phyloP scores from a whole-genome alignment of 805 yeast species.

The Teunomyces gatunensis region DNA sequence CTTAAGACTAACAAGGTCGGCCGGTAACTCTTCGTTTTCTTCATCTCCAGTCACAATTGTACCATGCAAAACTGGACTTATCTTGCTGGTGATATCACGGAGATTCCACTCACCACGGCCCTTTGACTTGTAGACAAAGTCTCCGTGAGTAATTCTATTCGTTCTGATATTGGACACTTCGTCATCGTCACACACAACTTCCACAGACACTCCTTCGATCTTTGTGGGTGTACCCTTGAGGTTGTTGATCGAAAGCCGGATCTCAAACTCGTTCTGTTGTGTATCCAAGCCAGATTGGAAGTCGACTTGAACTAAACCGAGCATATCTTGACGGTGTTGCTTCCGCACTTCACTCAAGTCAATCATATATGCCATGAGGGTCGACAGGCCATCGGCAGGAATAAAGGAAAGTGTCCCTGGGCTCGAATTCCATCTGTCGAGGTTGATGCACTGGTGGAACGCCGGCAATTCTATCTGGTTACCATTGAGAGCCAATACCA shows the following conservation, averaged over 20 bases:
- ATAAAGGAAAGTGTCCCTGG: slow-evolving; percentile 60
- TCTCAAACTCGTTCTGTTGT: slow-evolving; percentile 59
- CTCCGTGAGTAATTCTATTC: slow-evolving; percentile 72
- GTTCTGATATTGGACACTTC: slow-evolving; percentile 45
- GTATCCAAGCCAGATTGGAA: slow-evolving; percentile 53
- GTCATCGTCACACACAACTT: slow-evolving; percentile 18
- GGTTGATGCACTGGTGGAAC: slow-evolving; percentile 68
- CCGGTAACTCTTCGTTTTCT: slow-evolving; percentile 6
- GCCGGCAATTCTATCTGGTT: slow-evolving; percentile 55
- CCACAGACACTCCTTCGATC: slow-evolving; percentile 31
- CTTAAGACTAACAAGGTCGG: slow-evolving; percentile 9
- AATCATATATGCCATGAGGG: slow-evolving; percentile 60
- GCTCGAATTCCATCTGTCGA: slow-evolving; percentile 46
- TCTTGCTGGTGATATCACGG: slow-evolving; percentile 55
- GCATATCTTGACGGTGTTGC: slow-evolving; percentile 20
- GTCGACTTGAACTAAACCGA: slow-evolving; percentile 59
- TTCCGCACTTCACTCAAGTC: slow-evolving; percentile 40
- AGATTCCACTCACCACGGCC: slow-evolving; percentile 69
- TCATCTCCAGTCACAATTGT: slow-evolving; percentile 27
- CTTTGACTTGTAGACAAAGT: slow-evolving; percentile 53
- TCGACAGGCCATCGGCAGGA: slow-evolving; percentile 84
- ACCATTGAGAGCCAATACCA: slow-evolving; percentile 47
- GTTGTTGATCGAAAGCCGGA: slow-evolving; percentile 45
- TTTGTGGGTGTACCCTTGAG: slow-evolving; percentile 25
- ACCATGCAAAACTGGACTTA: slow-evolving; percentile 67